Evolutionary conservation across 495 filamentous ascomycete genomes (phyloP), one percentile per base, ranked within the genome.

Genomic region (Xylaria longipes): DNA sequence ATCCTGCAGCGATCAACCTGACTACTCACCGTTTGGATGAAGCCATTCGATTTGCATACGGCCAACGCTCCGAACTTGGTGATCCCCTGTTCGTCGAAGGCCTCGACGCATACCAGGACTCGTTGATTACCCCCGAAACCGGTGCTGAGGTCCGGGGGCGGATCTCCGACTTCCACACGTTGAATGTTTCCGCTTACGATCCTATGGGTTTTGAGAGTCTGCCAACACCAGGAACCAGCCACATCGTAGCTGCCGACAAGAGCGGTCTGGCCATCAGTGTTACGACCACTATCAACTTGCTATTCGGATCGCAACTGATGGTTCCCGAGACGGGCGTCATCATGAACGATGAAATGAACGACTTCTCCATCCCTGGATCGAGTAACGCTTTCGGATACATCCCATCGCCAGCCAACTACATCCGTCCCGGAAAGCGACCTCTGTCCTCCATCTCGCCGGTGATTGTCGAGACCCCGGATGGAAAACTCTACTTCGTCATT

Each of bases 331-430:
- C 92, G 0, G 85, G 85, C 8, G 87, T 97, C 25, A 92, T 95
- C 72, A 92, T 95, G 90, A 98, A 98, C 79, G 90, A 97, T 76
- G 93, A 97, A 77, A 97, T 97, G 94, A 92, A 97, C 77, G 93
- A 92, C 87, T 95, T 95, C 83, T 91, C 88, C n/a, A 92, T 94
- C 65, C 94, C 94, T 3, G 87, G 87, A 20, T 83, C 84, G 0
- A 87, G 84, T 20, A 97, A 97, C 81, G 87, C 89, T 7, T 98
- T 97, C 71, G 94, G 93, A 58, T 97, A 91, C 78, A 81, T 91
- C 35, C 94, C 94, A 11, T 92, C 91, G 1, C 89, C 90, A 0
- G 84, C 89, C 22, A 97, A 98, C 84, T 98, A 87, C 80, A 89
- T 97, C 81, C 85, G 86, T 5, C 92, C 95, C 0, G 87, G 89